Evolutionary conservation across 768 basidiomycete species (phyloP).

Genomic region (Suillus occidentalis): DNA sequence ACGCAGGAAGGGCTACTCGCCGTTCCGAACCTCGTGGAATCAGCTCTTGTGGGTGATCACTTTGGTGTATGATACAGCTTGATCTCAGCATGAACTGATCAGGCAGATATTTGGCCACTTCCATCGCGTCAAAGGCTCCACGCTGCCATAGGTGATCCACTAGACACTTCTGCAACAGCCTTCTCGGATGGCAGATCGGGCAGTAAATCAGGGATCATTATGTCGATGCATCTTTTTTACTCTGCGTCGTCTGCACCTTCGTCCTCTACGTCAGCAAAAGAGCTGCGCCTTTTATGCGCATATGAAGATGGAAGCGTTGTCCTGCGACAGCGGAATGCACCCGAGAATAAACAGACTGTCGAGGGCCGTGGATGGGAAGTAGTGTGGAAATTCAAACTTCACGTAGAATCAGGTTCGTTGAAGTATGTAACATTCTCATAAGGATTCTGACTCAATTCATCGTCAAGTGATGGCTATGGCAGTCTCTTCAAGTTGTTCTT

Average conservation of each 20-base stretch:
- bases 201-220: slow-evolving; percentile 77
- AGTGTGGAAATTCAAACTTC: slow-evolving; percentile 65
- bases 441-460: not conserved
- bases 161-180: slow-evolving; percentile 24
- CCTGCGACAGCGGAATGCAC: slow-evolving; percentile 50
- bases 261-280: slow-evolving; percentile 29
- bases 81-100: slow-evolving; percentile 3
- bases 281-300: slow-evolving; percentile 65
- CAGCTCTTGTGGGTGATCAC: slow-evolving; percentile 58
- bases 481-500: slow-evolving; percentile 53
- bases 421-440: not conserved
- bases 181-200: slow-evolving; percentile 48
- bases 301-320: slow-evolving; percentile 91
- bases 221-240: slow-evolving; percentile 76
- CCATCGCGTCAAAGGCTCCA: slow-evolving; percentile 71
- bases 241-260: slow-evolving; percentile 31
- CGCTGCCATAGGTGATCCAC: slow-evolving; percentile 75
- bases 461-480: slow-evolving; percentile 43
- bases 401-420: slow-evolving; percentile 69
- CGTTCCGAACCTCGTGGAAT: slow-evolving; percentile 87
- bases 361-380: slow-evolving; percentile 75
- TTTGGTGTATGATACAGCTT: not conserved
- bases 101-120: slow-evolving; percentile 89
- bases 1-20: slow-evolving; percentile 57
- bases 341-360: slow-evolving; percentile 43